Evolutionary conservation across 331 rosid species (phyloP).

Genomic region (Cydonia oblonga): DNA sequence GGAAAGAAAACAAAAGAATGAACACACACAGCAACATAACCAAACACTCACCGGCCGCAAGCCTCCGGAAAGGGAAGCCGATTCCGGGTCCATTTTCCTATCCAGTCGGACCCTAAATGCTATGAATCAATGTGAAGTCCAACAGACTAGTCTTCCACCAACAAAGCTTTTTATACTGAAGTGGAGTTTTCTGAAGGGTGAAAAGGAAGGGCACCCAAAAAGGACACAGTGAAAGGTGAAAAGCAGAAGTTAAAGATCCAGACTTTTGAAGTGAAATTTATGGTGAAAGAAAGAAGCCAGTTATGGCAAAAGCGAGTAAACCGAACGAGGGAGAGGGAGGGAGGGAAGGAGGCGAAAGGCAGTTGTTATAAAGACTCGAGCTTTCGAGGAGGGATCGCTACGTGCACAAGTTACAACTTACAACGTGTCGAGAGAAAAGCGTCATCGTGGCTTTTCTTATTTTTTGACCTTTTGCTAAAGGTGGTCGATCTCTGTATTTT

Average conservation of each 20-base stretch:
- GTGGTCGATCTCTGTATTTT: neutral
- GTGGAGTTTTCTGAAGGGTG: neutral
- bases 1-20: neutral
- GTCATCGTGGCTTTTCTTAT: neutral
- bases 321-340: neutral
- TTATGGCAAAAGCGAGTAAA: neutral
- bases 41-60: neutral
- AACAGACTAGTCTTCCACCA: neutral
- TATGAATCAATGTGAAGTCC: neutral
- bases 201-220: neutral
- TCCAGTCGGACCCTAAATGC: neutral
- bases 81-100: constrained; percentile 3
- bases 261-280: neutral
- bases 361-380: constrained; percentile 2
- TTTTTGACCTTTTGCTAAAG: neutral
- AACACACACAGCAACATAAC: neutral
- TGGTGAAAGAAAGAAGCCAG: neutral
- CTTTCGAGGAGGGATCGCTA: neutral
- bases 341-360: neutral
- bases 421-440: neutral
- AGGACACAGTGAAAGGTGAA: neutral
- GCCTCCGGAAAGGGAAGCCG: neutral
- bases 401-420: neutral
- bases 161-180: neutral
- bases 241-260: neutral